These are phyloP conservation scores for Rossbeevera mucosa DNA, from an alignment of 768 basidiomycete species.

Conservation along the genomic window DNA sequence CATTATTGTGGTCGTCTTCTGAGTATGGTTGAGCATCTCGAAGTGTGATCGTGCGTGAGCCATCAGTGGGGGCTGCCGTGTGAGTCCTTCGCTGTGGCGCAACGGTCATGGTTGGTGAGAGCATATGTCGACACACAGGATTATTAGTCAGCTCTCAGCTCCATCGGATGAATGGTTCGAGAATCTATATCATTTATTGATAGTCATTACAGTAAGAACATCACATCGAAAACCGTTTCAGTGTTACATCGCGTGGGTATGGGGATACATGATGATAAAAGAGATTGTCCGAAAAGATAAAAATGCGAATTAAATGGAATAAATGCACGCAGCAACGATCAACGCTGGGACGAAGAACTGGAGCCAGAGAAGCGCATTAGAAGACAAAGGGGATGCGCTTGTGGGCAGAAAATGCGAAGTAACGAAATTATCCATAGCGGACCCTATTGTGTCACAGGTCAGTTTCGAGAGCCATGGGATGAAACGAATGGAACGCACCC, in stretches of 20 bases:
- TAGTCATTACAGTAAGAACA: slow-evolving; percentile 18
- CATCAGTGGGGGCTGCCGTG: slow-evolving; percentile 44
- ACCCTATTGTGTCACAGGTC: slow-evolving; percentile 27
- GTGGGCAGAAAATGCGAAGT: background rate
- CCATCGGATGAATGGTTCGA: background rate
- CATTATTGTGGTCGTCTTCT: slow-evolving; percentile 19
- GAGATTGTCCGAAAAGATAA: slow-evolving; percentile 19
- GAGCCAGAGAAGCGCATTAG: background rate
- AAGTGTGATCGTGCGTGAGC: slow-evolving; percentile 53
- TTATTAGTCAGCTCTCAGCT: slow-evolving; percentile 20
- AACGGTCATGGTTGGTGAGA: too few relatives aligned
- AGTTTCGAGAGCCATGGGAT: slow-evolving; percentile 6
- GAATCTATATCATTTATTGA: slow-evolving; percentile 14
- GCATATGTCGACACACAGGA: too few relatives aligned
- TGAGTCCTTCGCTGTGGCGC: slow-evolving; percentile 30
- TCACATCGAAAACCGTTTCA: slow-evolving; percentile 11
- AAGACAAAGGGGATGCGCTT: slow-evolving; percentile 11
- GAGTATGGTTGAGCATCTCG: slow-evolving; percentile 33
- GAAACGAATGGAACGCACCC: slow-evolving; percentile 49
- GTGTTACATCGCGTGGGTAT: slow-evolving; percentile 25
- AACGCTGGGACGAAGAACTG: slow-evolving; percentile 17
- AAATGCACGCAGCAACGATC: slow-evolving; percentile 29
- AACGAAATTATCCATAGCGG: slow-evolving; percentile 37
- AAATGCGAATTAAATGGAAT: slow-evolving; percentile 19
- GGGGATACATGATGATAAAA: slow-evolving; percentile 19